Evolutionary conservation across 139 green algal genomes (phyloP), one percentile per base, ranked within the genome.

Genomic region (Chlamydomonas schloesseri): DNA sequence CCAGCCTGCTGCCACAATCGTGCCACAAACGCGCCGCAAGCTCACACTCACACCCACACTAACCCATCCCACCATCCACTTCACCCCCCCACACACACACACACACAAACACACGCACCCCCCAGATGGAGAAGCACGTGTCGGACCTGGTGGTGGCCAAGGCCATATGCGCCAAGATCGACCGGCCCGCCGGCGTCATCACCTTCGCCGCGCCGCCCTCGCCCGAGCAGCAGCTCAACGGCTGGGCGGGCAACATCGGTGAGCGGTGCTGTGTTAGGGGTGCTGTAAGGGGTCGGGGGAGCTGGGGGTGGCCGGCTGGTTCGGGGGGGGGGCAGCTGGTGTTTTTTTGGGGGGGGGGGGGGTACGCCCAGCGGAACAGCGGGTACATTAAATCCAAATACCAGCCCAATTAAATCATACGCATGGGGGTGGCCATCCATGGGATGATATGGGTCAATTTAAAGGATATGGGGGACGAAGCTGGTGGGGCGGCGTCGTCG

Each of bases 121-220:
- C 34, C 29, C 91, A 98, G 88, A 91, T 97, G 47, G 98, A 99
- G 94, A 96, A 97, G 91, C 90, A 96, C 68, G 84, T 99, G 62
- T 95, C 93, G 0, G 93, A 98, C 21, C 94, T 99, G 92, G 98
- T 99, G 50, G 93, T 98, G 29, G 83, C 82, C 71, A 95, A 95
- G 60, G 93, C 91, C 17, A 83, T 99, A 18, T 55, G 46, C 3
- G 98, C 97, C 23, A 98, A 98, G 86, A 96, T 99, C 13, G 96
- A 99, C 93, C 92, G 98, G 21, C 97, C 97, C 21, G 91, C 94
- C 2, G 98, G 98, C 23, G 73, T 99, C 29, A 92, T 99, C 57
- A 84, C 69, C 50, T 99, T 99, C 85, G 87, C 88, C 3, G 64
- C 72, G 34, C 57, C 55, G 8, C 21, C 86, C 72, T 23, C 58